Evolutionary conservation across 768 basidiomycete genomes (phyloP), one percentile per base, ranked within the genome.

Genomic region (Polyporus arcularius): DNA sequence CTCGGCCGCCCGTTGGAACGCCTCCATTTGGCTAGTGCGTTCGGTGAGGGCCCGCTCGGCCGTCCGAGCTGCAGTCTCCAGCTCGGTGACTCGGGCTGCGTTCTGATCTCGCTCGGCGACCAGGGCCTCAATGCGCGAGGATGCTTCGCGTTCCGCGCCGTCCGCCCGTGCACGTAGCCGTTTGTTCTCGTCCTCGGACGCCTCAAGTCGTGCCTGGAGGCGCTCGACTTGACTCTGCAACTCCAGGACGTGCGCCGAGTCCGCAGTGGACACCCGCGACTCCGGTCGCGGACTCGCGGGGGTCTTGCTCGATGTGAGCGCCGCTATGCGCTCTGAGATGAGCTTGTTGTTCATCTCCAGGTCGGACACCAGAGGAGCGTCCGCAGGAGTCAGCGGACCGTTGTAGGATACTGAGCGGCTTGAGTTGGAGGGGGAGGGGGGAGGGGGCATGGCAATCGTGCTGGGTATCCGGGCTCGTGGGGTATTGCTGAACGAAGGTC

Each of bases 391-490:
- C 28, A 52, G 67, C 51, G 60, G 63, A 14, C 79, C 78, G 53
- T 74, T 75, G 42, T 78, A 65, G 18, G 78, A 80, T 26, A 75
- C 71, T 2, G 78, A 75, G 32, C 76, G 75, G 16, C 62, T 62
- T 10, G 78, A 68, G 55, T 68, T 69, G 16, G 70, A 72, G 7
- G 90, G 90, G 12, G 89, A 89, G 0, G 86, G 77, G 16, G 90
- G 90, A 3, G 90, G 91, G 2, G 90, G 91, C 91, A 93, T 92
- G 7, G 89, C 85, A 30, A 89, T 72, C n/a, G 82, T 78, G 66
- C 89, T 90, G 32, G 90, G 88, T 61, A 90, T 70, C 53, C 90
- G 80, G 14, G 83, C 80, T 32, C 88, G 82, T 46, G 88, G 86
- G 11, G 87, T 88, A 61, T 70, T 63, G 38, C 57, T 72, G 16